Base-by-base conservation (phyloP, 2,329 filamentous ascomycete genomes). In the Parafenestella ontariensis region DNA sequence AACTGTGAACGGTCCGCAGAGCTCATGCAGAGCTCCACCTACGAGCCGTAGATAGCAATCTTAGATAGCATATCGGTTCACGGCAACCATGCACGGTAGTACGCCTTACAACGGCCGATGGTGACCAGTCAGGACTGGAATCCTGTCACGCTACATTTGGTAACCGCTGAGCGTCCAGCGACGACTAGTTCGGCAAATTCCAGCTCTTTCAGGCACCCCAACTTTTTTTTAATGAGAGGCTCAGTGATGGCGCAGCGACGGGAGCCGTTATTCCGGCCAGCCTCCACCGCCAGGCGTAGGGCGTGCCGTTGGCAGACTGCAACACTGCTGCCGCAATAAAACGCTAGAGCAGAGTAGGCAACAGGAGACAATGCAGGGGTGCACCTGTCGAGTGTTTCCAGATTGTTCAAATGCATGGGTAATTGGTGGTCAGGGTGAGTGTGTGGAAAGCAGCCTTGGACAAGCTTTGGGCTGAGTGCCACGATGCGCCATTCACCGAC, bases 381-480 rank as follows among this genome's bases (percentile, higher is more conserved):
- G 44, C 28, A 36, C 44, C 23, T 57, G 46, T 20, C 36, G 55
- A 47, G 31, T 56, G 52, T 55, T 49, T 36, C 15, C 26, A 26
- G 33, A 53, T 20, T 29, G 31, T 28, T 9, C 7, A n/a, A 36
- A 40, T 40, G n/a, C 42, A 41, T 20, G 31, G 37, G 42, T 56
- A 39, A 59, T 59, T 63, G 57, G 56, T 33, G 21, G 17, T 9
- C 11, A 9, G 18, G 15, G 18, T 42, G 34, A 13, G 37, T 52
- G 40, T 5, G 29, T 31, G 24, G 20, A 48, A 45, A 52, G 47
- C 46, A 42, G 40, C 44, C 41, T 28, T 21, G 20, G 55, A 59
- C 59, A 68, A 68, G 65, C 65, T 67, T 65, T 63, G 52, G 64
- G 65, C 64, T 65, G 61, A 47, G 51, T 56, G 52, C 41, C 52